These are phyloP conservation scores for Suillus paluster DNA, from an alignment of 768 basidiomycete genomes.

Conservation along the genomic window DNA sequence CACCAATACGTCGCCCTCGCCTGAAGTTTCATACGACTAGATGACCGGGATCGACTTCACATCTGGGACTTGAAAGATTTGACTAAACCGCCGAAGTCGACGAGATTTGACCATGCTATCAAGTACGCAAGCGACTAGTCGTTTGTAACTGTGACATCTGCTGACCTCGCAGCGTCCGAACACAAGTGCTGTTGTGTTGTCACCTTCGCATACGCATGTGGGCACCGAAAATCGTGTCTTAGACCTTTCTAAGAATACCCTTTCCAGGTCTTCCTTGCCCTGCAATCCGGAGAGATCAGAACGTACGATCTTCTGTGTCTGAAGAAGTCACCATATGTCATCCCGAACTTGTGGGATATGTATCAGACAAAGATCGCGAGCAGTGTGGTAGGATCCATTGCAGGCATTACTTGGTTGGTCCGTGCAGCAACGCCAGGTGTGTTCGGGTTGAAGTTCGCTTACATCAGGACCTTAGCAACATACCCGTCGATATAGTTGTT, in stretches of 20 bases:
- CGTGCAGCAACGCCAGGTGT: not conserved
- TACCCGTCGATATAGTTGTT: constrained; percentile 62
- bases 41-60: constrained; percentile 58
- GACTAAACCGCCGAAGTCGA: constrained; percentile 55
- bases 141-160: not conserved
- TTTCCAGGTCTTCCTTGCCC: constrained; percentile 49
- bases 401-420: not conserved
- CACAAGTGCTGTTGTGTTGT: constrained; percentile 55
- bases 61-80: constrained; percentile 61
- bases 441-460: not conserved
- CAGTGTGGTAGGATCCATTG: not conserved
- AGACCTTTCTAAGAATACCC: constrained; percentile 7
- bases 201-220: constrained; percentile 77
- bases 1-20: not conserved
- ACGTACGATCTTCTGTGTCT: constrained; percentile 79
- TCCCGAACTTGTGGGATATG: constrained; percentile 75
- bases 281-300: constrained; percentile 62
- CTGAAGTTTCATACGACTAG: constrained; percentile 34
- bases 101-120: constrained; percentile 49
- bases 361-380: constrained; percentile 40
- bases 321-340: constrained; percentile 64
- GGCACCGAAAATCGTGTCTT: constrained; percentile 27
- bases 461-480: constrained; percentile 39
- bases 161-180: constrained; percentile 6
- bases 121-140: constrained; percentile 34